phyloP scores from a whole-genome alignment of 805 yeast genomes.

The Ogataea naganishii region DNA sequence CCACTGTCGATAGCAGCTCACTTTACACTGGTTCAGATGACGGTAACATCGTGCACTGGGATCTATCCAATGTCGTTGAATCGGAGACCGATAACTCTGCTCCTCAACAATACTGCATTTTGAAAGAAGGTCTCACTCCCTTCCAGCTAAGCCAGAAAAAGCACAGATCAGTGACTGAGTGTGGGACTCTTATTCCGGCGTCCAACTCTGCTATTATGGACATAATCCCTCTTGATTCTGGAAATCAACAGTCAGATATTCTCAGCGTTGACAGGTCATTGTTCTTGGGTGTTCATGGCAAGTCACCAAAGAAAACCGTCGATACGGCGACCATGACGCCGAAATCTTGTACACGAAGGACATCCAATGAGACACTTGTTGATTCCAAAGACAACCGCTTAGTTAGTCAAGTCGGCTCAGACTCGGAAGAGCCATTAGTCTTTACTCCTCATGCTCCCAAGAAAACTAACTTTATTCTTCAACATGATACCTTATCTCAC shows the following conservation, averaged over 20 bases:
- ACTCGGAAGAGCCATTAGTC: too few relatives aligned
- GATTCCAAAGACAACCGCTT: too few relatives aligned
- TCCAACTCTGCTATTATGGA: conserved; percentile 41
- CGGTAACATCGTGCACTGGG: conserved; percentile 66
- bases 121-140: conserved; percentile 34
- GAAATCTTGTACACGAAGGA: too few relatives aligned
- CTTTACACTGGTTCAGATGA: conserved; percentile 54
- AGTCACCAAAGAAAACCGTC: conserved; percentile 4
- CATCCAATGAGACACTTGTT: too few relatives aligned
- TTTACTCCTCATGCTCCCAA: too few relatives aligned
- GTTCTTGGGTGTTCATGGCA: conserved; percentile 47
- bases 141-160: background rate
- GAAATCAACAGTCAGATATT: conserved; percentile 25
- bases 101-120: conserved; percentile 25
- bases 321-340: too few relatives aligned
- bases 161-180: conserved; percentile 18
- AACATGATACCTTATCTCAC: too few relatives aligned
- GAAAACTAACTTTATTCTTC: too few relatives aligned
- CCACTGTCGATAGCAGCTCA: conserved; percentile 23
- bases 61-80: conserved; percentile 26
- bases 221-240: conserved; percentile 28
- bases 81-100: conserved; percentile 5
- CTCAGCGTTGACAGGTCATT: conserved; percentile 46
- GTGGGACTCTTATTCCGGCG: conserved; percentile 58
- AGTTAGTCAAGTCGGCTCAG: too few relatives aligned